phyloP scores from a whole-genome alignment of 306 rosid species.

The Dicorynia guianensis region DNA sequence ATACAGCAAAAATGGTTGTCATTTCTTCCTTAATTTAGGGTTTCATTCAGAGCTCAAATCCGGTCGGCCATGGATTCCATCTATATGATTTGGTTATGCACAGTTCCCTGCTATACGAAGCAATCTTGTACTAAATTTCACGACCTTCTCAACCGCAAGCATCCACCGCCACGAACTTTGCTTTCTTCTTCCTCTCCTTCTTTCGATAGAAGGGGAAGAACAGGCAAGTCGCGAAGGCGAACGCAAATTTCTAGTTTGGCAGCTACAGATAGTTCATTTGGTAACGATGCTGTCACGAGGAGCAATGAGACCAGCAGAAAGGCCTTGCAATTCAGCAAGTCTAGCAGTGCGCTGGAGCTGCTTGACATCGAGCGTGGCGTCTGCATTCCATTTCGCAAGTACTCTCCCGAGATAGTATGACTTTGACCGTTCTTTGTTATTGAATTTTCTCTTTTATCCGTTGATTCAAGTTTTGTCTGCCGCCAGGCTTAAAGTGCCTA shows the following conservation, averaged over 20 bases:
- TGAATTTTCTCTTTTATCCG: constrained; percentile 17
- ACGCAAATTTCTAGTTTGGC: constrained; percentile 53
- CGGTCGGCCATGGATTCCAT: constrained; percentile 55
- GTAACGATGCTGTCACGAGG: constrained; percentile 39
- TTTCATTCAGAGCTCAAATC: constrained; percentile 29
- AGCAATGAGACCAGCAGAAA: constrained; percentile 32
- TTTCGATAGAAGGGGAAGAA: constrained; percentile 9
- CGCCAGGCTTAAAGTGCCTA: not conserved
- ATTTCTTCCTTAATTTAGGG: constrained; percentile 43
- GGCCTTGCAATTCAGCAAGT: constrained; percentile 41
- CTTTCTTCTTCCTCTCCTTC: not conserved
- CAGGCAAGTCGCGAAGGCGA: constrained; percentile 27
- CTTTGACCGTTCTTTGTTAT: constrained; percentile 16
- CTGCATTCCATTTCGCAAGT: constrained; percentile 94
- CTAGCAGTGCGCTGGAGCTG: constrained; percentile 84
- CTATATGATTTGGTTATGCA: constrained; percentile 38
- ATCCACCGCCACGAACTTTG: constrained; percentile 17
- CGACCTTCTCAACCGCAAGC: not conserved
- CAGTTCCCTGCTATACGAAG: constrained; percentile 39
- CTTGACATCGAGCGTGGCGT: constrained; percentile 99
- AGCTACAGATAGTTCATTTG: constrained; percentile 46
- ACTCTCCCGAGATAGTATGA: constrained; percentile 88
- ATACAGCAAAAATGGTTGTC: constrained; percentile 10
- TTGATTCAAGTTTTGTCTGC: not conserved
- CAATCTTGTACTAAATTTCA: constrained; percentile 24